These are phyloP conservation scores for Zelopaecilomyces penicillatus DNA, from an alignment of 2,329 filamentous ascomycete genomes.

Conservation along the genomic window DNA sequence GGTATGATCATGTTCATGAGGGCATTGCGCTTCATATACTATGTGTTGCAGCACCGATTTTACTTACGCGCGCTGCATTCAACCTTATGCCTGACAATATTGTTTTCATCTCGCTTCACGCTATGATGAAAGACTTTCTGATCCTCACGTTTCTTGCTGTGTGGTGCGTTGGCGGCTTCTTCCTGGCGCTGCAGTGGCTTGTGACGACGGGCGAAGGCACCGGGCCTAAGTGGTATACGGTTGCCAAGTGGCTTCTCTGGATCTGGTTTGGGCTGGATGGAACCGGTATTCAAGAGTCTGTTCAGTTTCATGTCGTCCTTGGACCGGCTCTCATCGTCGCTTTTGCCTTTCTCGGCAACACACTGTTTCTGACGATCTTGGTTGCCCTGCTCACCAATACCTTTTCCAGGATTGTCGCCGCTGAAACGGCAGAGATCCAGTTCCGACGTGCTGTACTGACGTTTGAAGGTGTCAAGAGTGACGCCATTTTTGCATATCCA, in stretches of 20 bases:
- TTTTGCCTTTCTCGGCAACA: constrained; percentile 68
- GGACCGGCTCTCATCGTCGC: constrained; percentile 62
- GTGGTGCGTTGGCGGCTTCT: constrained; percentile 64
- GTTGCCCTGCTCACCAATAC: constrained; percentile 68
- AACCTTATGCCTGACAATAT: constrained; percentile 68
- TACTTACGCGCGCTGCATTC: constrained; percentile 63
- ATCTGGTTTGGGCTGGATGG: constrained; percentile 72
- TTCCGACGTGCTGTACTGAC: constrained; percentile 65
- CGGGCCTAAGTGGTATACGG: constrained; percentile 39
- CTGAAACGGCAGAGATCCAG: constrained; percentile 61
- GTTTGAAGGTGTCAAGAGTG: constrained; percentile 65
- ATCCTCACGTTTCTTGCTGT: constrained; percentile 57
- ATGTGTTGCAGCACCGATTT: constrained; percentile 57
- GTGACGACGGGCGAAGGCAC: constrained; percentile 21
- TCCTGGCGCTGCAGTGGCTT: constrained; percentile 63
- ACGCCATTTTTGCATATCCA: constrained; percentile 61
- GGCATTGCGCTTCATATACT: constrained; percentile 56
- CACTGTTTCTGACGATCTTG: constrained; percentile 64
- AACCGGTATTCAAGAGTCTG: constrained; percentile 41
- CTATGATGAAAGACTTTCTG: constrained; percentile 67
- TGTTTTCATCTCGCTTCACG: constrained; percentile 63
- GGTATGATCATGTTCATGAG: constrained; percentile 19
- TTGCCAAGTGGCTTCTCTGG: constrained; percentile 71
- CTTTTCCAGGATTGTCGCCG: constrained; percentile 60
- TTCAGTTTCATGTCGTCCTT: constrained; percentile 56